Conservation (phyloP, 345 rosid genomes). For the Psidium guajava region DNA sequence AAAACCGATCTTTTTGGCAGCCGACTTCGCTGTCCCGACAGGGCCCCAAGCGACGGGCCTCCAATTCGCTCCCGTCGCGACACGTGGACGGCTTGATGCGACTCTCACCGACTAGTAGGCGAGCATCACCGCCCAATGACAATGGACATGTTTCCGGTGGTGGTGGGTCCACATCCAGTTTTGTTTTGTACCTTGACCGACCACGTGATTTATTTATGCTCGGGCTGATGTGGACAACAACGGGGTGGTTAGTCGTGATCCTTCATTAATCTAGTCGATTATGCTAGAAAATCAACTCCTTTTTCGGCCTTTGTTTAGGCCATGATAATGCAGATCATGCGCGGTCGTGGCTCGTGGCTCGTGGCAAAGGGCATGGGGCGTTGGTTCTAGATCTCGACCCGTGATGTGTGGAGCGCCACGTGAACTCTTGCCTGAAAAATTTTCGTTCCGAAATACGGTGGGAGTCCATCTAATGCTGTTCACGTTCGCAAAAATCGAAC, state of each 20-base stretch:
- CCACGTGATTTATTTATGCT: slow-evolving; percentile 27
- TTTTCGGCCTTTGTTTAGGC: not conserved
- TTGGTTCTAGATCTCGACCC: not conserved
- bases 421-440: not conserved
- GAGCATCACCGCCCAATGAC: slow-evolving; percentile 13
- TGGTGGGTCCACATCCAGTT: not conserved
- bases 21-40: slow-evolving; percentile 11
- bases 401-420: not conserved
- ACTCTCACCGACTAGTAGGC: not conserved
- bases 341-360: not conserved
- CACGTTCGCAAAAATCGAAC: not conserved
- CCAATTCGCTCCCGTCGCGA: not conserved
- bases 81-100: slow-evolving; percentile 31
- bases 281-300: not conserved
- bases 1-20: not conserved
- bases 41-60: slow-evolving; percentile 12
- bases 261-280: not conserved
- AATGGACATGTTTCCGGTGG: not conserved
- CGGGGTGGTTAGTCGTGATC: not conserved
- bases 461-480: not conserved
- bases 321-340: not conserved
- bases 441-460: not conserved
- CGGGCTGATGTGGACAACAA: not conserved
- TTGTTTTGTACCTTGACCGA: slow-evolving; percentile 18
- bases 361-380: not conserved